A percentile compares a stretch with the other conserved stretches of the same genome.
Conservation (phyloP, 352 stramenopile genomes). For the Globisporangium canariense region DNA sequence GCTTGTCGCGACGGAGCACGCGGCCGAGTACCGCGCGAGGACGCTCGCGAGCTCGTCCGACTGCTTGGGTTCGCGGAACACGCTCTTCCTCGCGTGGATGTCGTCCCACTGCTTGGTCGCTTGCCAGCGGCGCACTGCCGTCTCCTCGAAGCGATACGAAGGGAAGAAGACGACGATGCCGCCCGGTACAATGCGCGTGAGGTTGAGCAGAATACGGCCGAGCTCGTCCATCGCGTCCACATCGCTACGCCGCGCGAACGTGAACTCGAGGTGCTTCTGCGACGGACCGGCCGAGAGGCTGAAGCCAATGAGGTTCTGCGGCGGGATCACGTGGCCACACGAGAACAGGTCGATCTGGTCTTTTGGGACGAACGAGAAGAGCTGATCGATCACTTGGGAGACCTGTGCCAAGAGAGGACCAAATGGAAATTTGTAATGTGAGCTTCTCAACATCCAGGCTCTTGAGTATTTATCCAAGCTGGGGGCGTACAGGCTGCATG, state of each 20-base stretch:
- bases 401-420: slow-evolving; percentile 33
- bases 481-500: slow-evolving; percentile 88
- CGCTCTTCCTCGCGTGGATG: slow-evolving; percentile 85
- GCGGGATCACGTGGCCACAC: slow-evolving; percentile 97
- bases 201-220: slow-evolving; percentile 90
- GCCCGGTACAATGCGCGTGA: slow-evolving; percentile 87
- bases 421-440: not conserved
- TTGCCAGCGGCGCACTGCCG: slow-evolving; percentile 86
- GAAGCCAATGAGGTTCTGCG: slow-evolving; percentile 87
- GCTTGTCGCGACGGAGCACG: slow-evolving; percentile 25
- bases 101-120: slow-evolving; percentile 71
- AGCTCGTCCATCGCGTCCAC: slow-evolving; percentile 92
- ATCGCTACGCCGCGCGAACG: slow-evolving; percentile 73
- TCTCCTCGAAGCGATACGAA: slow-evolving; percentile 96
- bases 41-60: slow-evolving; percentile 91
- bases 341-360: slow-evolving; percentile 93
- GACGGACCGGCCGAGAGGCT: slow-evolving; percentile 78
- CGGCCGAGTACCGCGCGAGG: slow-evolving; percentile 81
- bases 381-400: slow-evolving; percentile 91
- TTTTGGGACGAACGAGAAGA: slow-evolving; percentile 85
- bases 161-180: slow-evolving; percentile 98
- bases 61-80: slow-evolving; percentile 94
- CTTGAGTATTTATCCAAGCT: not conserved
- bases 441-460: not conserved
- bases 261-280: slow-evolving; percentile 93